These are phyloP conservation scores for Phaeodactylum tricornutum DNA, from an alignment of 108 stramenopile species.

Conservation along the genomic window DNA sequence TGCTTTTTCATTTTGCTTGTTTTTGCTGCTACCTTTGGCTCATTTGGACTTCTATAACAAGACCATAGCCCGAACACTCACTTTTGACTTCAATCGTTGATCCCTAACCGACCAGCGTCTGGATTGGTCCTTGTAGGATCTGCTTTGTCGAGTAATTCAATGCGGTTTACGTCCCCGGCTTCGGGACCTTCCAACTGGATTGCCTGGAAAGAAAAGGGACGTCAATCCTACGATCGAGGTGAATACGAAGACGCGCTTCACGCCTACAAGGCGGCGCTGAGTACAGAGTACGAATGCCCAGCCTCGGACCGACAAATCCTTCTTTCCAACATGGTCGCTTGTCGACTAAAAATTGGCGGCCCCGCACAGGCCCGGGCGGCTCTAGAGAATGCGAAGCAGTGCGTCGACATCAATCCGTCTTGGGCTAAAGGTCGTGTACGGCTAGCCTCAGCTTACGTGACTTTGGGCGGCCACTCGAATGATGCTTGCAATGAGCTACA, in stretches of 20 bases:
- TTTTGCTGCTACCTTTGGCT: too few species aligned
- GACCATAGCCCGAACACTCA: too few species aligned
- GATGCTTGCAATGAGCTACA: conserved; percentile 75
- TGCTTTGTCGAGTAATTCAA: too few species aligned
- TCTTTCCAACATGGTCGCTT: conserved; percentile 48
- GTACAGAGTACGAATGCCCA: conserved; percentile 13
- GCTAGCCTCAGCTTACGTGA: conserved; percentile 67
- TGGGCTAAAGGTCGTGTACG: conserved; percentile 79
- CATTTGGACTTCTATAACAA: too few species aligned
- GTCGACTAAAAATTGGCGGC: conserved; percentile 66
- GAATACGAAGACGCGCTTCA: conserved; percentile 21
- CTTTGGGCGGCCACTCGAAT: conserved; percentile 62
- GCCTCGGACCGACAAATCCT: conserved; percentile 35
- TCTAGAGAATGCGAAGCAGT: conserved; percentile 55
- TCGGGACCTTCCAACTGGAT: too few species aligned
- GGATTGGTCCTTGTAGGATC: too few species aligned
- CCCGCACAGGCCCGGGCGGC: conserved; percentile 37
- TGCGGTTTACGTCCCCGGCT: too few species aligned
- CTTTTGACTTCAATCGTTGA: too few species aligned
- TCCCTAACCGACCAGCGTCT: too few species aligned
- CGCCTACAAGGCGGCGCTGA: conserved; percentile 17
- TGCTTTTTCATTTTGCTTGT: too few species aligned
- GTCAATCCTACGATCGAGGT: conserved; percentile 8
- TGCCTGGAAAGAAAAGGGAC: conserved; percentile 25
- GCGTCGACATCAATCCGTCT: conserved; percentile 48